Evolutionary conservation across 192 early-diverging fungal genomes (phyloP).

Genomic region (Rhizoclosmatium sp.): DNA sequence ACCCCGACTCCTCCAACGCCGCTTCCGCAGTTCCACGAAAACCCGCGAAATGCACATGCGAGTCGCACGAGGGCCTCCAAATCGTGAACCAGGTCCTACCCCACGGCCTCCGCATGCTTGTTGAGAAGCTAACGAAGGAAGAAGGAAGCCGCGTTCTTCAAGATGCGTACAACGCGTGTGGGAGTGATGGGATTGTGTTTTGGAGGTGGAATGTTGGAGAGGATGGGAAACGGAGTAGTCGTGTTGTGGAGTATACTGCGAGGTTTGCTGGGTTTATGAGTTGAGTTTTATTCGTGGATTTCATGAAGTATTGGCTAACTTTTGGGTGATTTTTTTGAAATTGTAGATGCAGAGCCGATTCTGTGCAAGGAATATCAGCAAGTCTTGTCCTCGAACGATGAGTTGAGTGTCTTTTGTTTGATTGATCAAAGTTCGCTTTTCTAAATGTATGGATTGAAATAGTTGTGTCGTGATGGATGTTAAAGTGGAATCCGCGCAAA

Average conservation of each 20-base stretch:
- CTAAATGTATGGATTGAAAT: not conserved
- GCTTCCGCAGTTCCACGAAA: too few relatives aligned
- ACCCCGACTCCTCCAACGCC: too few relatives aligned
- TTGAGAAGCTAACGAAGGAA: constrained; percentile 15
- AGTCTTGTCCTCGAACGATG: constrained; percentile 2
- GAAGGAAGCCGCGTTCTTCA: constrained; percentile 3
- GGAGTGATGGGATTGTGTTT: constrained; percentile 16
- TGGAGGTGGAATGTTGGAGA: constrained; percentile 11
- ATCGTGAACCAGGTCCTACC: constrained; percentile 11
- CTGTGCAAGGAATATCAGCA: constrained; percentile 19
- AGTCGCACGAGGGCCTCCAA: constrained; percentile 3
- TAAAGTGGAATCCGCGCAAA: not conserved
- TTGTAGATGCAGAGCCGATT: not conserved
- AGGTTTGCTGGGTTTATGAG: constrained; percentile 5
- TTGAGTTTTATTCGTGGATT: not conserved
- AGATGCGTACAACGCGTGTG: not conserved
- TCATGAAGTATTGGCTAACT: not conserved
- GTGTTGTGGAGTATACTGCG: constrained; percentile 18
- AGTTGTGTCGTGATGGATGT: constrained; percentile 6
- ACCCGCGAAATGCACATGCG: constrained; percentile 4
- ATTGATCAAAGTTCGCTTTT: not conserved
- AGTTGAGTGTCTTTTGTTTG: constrained; percentile 18
- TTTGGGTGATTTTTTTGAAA: not conserved
- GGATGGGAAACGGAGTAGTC: not conserved
- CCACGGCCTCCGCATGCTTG: not conserved